These are phyloP conservation scores for Wallemia hederae DNA, from an alignment of 1,284 basidiomycete species.

Conservation along the genomic window DNA sequence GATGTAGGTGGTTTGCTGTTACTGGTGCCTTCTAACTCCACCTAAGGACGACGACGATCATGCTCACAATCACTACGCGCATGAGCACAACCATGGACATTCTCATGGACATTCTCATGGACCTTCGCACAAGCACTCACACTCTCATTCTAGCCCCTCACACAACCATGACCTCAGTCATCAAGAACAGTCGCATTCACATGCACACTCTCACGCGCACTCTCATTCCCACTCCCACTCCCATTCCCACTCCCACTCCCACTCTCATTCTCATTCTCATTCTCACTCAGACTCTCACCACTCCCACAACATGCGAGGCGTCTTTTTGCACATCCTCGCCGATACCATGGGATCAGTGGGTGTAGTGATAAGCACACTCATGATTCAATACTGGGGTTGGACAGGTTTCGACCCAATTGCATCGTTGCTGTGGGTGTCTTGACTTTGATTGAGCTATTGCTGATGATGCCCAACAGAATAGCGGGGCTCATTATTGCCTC, in stretches of 20 bases:
- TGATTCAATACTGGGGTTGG: constrained; percentile 96
- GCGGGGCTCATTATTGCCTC: constrained; percentile 80
- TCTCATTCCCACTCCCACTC: constrained; percentile 8
- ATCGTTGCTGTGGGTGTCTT: constrained; percentile 32
- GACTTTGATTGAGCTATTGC: neutral
- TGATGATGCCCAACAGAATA: constrained; percentile 21
- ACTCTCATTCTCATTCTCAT: constrained; percentile 6
- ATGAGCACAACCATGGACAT: constrained; percentile 13
- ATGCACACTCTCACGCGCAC: constrained; percentile 11
- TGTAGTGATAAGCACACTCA: constrained; percentile 87
- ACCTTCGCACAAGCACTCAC: constrained; percentile 7
- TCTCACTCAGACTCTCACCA: constrained; percentile 8
- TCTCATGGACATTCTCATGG: constrained; percentile 5
- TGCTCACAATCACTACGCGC: constrained; percentile 16
- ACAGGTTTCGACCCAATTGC: constrained; percentile 98
- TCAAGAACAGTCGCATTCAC: constrained; percentile 11
- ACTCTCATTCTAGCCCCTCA: constrained; percentile 5
- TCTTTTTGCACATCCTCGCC: constrained; percentile 39
- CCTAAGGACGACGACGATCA: constrained; percentile 11
- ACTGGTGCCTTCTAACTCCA: too few relatives aligned
- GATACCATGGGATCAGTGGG: constrained; percentile 53
- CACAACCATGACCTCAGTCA: constrained; percentile 3
- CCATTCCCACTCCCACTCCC: constrained; percentile 5
- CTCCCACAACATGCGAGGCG: constrained; percentile 76
- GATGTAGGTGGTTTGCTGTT: too few relatives aligned